phyloP scores from a whole-genome alignment of 257 asterid genomes.

The Phtheirospermum japonicum region DNA sequence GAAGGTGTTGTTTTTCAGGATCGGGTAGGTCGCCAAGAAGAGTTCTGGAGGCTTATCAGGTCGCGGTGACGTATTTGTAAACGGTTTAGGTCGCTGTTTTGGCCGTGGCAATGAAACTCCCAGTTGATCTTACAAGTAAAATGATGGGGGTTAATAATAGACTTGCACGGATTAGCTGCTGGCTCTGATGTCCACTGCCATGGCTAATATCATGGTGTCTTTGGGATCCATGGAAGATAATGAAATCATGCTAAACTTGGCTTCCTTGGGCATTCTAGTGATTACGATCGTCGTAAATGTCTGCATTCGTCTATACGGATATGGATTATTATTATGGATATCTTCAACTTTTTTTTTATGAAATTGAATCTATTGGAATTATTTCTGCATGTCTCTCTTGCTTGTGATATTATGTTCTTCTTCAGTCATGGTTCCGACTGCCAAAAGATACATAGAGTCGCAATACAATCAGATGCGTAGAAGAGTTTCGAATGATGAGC shows the following conservation, averaged over 20 bases:
- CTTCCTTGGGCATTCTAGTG: slow-evolving; percentile 14
- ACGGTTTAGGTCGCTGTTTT: no score
- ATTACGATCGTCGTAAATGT: slow-evolving; percentile 23
- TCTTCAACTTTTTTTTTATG: background rate
- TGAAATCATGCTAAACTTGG: slow-evolving; percentile 19
- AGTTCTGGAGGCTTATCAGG: no score
- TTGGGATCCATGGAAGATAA: slow-evolving; percentile 29
- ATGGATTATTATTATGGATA: no score
- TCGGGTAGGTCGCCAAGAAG: no score
- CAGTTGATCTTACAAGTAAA: slow-evolving; percentile 23
- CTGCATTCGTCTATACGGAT: slow-evolving; percentile 26
- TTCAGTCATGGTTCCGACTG: slow-evolving; percentile 8
- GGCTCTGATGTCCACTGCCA: slow-evolving; percentile 15
- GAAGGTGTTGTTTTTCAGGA: no score
- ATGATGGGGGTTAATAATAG: background rate
- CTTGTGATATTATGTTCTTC: slow-evolving; percentile 11
- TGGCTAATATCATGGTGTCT: no score
- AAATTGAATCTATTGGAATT: background rate
- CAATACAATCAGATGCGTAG: no score
- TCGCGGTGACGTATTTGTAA: no score
- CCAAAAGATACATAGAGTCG: no score
- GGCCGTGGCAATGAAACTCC: no score
- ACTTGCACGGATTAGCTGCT: slow-evolving; percentile 21
- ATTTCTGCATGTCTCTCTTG: background rate
- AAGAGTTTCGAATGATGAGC: no score